Evolutionary conservation across 1,284 basidiomycete genomes (phyloP), one percentile per base, ranked within the genome.

Genomic region (Boletus semigastroideus): DNA sequence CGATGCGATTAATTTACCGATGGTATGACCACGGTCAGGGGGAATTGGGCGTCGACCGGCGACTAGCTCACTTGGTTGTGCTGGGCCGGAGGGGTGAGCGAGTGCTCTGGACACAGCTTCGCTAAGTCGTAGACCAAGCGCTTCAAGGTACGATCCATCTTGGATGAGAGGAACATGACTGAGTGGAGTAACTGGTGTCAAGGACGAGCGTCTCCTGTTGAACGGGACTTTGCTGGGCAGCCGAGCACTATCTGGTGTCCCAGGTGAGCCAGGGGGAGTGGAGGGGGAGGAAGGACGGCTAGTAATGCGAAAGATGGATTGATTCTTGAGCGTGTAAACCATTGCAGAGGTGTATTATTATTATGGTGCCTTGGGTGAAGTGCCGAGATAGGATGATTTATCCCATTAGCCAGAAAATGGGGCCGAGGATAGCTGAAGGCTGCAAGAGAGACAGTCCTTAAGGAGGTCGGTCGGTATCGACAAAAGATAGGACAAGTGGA

Each of bases 51-150:
- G 79, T 60, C 79, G 83, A 27, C 87, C 87, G 44, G 72, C 70
- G 16, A 87, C 65, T 36, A 77, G 67, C 53, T 89, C 86, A 49
- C 68, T 69, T 6, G 74, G 67, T 44, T 69, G 60, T 22, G 75
- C 73, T 22, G 82, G 74, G 11, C 82, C 82, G 2, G 75, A 64
- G 14, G 87, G 85, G 57, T 85, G 83, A 13, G 79, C 75, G 39
- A 91, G 73, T 2, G 87, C 84, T 70, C 82, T 88, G 42, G 86
- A 83, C n/a, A 88, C 86, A 0, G 85, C 87, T 67, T 92, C 89
- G 62, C 83, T 89, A 38, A 92, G 74, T 65, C 85, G 89, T 51
- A 90, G 74, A 58, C 82, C 77, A 44, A 91, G 78, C 48, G 83
- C 79, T 65, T 90, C 86, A 53, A 90, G 76, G 67, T 90, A 91